Base-by-base conservation (phyloP, 148 eudicot species). In the Beta vulgaris region DNA sequence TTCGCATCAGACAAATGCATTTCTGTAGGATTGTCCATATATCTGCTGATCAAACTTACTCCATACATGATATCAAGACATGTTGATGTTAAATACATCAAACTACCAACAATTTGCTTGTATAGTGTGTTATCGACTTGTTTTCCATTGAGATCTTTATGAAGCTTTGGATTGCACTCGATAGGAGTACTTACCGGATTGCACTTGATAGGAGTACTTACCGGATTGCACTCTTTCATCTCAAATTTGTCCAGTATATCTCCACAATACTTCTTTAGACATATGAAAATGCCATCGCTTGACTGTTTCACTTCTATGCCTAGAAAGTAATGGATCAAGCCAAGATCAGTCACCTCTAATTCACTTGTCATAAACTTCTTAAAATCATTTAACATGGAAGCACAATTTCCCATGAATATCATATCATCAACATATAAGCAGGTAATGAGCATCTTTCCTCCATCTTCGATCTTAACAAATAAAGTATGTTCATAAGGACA, bases 181-280 rank as follows among this genome's bases (percentile, higher is more conserved):
- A n/a, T n/a, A n/a, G n/a, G n/a, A n/a, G n/a, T n/a, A n/a, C n/a
- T n/a, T n/a, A n/a, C n/a, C n/a, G n/a, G n/a, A n/a, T n/a, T n/a
- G n/a, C n/a, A n/a, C n/a, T n/a, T n/a, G 15, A 18, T 14, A 6
- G 72, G 58, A 72, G 58, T 73, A 28, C 44, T 66, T 5, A 66
- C 55, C 7, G 54, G 61, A 32, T 78, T 72, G n/a, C 73, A 64
- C 21, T 66, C 59, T n/a, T 40, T 72, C 73, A 78, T 69, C 40
- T 77, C 18, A 69, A 69, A 77, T n/a, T 37, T 68, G 10, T 77
- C 79, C 68, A 77, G 46, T n/a, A 76, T 69, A 12, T 77, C 73
- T 58, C 67, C 68, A 18, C 36, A 59, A 34, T 72, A 78, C 16
- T 72, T 55, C 63, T 55, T 72, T 54, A 66, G 77, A 18, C 44